Percentiles rank a stretch among this genome's conserved stretches.
Evolutionary conservation across 805 yeast genomes (phyloP).

Genomic region (Saccharomyces paradoxus): DNA sequence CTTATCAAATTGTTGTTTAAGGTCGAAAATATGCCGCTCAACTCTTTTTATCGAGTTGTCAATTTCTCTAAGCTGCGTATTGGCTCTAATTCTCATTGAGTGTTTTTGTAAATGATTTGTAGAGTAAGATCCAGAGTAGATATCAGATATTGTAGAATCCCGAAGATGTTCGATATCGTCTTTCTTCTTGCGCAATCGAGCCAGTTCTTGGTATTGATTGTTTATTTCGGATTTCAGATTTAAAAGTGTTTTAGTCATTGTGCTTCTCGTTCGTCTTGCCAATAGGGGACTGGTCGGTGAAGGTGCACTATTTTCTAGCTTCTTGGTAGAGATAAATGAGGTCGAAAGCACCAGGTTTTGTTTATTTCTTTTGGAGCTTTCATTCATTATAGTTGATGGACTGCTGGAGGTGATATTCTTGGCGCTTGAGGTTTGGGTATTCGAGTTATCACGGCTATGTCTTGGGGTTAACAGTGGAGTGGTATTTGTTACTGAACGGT

Average conservation of each 20-base stretch:
- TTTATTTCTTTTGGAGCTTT: conserved; percentile 10
- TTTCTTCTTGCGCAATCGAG: conserved; percentile 15
- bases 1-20: conserved; percentile 20
- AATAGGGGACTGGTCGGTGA: conserved; percentile 26
- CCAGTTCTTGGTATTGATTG: conserved; percentile 18
- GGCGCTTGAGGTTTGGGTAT: not conserved
- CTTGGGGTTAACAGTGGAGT: not conserved
- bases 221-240: conserved; percentile 17
- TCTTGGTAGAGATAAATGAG: conserved; percentile 27
- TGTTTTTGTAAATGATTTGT: conserved; percentile 31
- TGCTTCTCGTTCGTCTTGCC: conserved; percentile 19
- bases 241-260: conserved; percentile 15
- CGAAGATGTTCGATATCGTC: conserved; percentile 21
- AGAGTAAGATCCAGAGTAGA: conserved; percentile 29
- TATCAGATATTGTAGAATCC: conserved; percentile 24
- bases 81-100: conserved; percentile 28
- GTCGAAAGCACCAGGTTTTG: conserved; percentile 28
- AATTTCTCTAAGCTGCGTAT: conserved; percentile 27
- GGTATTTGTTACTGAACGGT: not conserved
- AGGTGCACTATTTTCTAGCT: conserved; percentile 16
- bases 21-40: conserved; percentile 19
- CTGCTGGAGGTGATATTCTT: not conserved
- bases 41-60: conserved; percentile 24
- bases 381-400: not conserved
- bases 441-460: not conserved